Evolutionary conservation across 2,329 filamentous ascomycete genomes (phyloP).

Genomic region (Ilyonectria sp.): DNA sequence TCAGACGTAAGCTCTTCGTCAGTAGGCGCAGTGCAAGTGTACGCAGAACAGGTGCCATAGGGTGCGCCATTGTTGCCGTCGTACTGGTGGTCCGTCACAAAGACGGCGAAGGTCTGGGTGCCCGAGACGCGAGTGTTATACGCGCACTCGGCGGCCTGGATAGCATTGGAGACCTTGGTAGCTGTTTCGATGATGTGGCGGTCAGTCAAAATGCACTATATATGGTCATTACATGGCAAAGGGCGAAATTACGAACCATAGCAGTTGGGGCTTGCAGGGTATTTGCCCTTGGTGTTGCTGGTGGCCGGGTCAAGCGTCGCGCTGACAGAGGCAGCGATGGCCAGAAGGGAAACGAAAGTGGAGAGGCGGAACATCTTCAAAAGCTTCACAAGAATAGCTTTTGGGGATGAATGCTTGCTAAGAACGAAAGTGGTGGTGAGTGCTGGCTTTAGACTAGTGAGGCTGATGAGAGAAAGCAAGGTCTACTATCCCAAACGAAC

Average conservation of each 20-base stretch:
- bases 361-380: conserved; percentile 41
- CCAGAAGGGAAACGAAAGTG: conserved; percentile 41
- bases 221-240: not conserved
- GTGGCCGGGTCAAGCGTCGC: conserved; percentile 44
- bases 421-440: not conserved
- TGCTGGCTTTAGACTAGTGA: not conserved
- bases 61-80: conserved; percentile 44
- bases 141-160: conserved; percentile 46
- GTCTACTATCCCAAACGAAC: not conserved
- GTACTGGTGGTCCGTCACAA: conserved; percentile 45
- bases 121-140: conserved; percentile 46
- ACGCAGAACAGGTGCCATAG: conserved; percentile 43
- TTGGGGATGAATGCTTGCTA: not conserved
- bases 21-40: conserved; percentile 40
- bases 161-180: conserved; percentile 42
- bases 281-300: conserved; percentile 46
- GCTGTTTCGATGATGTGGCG: conserved; percentile 3
- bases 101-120: conserved; percentile 45
- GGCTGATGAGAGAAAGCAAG: conserved; percentile 2
- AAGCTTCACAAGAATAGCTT: not conserved
- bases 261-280: conserved; percentile 39
- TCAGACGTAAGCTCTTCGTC: conserved; percentile 31
- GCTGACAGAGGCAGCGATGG: conserved; percentile 36
- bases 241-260: conserved; percentile 27
- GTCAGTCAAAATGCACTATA: not conserved